Base-by-base conservation (phyloP, 805 yeast species). In the Grigorovia yakushimaensis region DNA sequence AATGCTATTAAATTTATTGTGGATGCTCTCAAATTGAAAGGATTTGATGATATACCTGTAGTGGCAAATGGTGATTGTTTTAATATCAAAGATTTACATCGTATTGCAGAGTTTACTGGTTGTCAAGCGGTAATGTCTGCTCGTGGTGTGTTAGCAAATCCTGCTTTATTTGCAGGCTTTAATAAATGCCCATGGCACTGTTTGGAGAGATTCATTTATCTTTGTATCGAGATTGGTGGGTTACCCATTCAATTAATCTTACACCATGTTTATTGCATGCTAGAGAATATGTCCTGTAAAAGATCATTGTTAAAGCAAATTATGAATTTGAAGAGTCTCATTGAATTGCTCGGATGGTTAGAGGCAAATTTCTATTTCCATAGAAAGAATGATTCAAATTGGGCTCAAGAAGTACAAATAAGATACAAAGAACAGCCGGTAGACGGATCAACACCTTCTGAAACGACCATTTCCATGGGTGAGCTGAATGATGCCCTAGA, bases 61-160 rank as follows among this genome's bases (percentile, higher is more conserved):
- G 83, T 93, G n/a, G 96, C 98, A 2, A 93, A 93, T 59, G 98
- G 98, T n/a, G 98, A 93, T 65, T 89, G 95, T 58, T 84, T 84
- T 58, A 60, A 75, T 0, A 66, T 79, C 21, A 68, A 71, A 17
- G 96, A 88, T 60, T 82, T 84, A n/a, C 57, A 69, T 40, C 59
- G 62, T 18, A 89, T 91, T 23, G 77, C 78, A 0, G 67, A 74
- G 11, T 61, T 62, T 45, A 88, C 98, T 0, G 83, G 84, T 1
- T 88, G 79, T 39, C 93, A 87, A 61, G 98, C 98, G 7, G 84
- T 93, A 7, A 93, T 93, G 98, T 83, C 97, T 2, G 98, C 86
- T 1, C 70, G 98, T 51, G 98, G 98, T 0, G 70, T 87, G 2
- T 67, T 93, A 44, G 70, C 77, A 24, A 93, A 93, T 62, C 98